A percentile compares a stretch with the other conserved stretches of the same genome.
Evolutionary conservation across 169 alveolate genomes (phyloP).

Genomic region (Cryptosporidium canis): DNA sequence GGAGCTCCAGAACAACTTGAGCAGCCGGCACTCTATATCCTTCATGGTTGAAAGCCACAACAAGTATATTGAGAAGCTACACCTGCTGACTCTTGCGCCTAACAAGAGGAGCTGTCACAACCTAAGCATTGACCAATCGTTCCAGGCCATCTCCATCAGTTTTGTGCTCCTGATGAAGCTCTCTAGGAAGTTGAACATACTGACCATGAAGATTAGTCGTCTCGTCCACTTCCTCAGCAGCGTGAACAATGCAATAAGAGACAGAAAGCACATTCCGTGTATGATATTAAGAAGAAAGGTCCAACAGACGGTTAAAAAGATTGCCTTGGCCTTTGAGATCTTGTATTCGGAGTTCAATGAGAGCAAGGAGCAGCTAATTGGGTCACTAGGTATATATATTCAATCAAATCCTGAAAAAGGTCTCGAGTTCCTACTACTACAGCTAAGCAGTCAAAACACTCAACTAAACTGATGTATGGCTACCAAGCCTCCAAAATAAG

Average conservation of each 20-base stretch:
- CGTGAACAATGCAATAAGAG: background rate
- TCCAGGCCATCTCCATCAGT: slow-evolving; percentile 29
- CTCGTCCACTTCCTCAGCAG: background rate
- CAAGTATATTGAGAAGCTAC: slow-evolving; percentile 1
- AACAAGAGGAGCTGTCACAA: background rate
- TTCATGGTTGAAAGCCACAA: slow-evolving; percentile 22
- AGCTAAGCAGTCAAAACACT: background rate
- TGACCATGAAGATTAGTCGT: background rate
- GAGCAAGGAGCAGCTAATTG: background rate
- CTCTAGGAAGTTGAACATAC: slow-evolving; percentile 1
- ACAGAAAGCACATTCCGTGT: slow-evolving; percentile 36
- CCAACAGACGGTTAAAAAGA: slow-evolving; percentile 7
- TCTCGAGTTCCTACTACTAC: background rate
- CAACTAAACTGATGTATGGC: slow-evolving; percentile 35
- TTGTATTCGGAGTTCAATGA: slow-evolving; percentile 28
- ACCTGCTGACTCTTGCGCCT: slow-evolving; percentile 26
- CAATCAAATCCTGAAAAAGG: slow-evolving; percentile 3
- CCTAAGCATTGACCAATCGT: slow-evolving; percentile 8
- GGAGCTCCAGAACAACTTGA: background rate
- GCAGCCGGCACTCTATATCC: background rate
- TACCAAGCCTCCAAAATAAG: slow-evolving; percentile 62
- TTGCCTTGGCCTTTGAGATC: slow-evolving; percentile 25
- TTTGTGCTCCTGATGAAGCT: slow-evolving; percentile 32
- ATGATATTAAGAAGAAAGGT: slow-evolving; percentile 31
- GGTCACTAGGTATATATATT: slow-evolving; percentile 13